Percentiles rank a stretch among this genome's conserved stretches.
These are phyloP conservation scores for Suhomyces atakaporum DNA, from an alignment of 1,139 yeast genomes.

Conservation along the genomic window DNA sequence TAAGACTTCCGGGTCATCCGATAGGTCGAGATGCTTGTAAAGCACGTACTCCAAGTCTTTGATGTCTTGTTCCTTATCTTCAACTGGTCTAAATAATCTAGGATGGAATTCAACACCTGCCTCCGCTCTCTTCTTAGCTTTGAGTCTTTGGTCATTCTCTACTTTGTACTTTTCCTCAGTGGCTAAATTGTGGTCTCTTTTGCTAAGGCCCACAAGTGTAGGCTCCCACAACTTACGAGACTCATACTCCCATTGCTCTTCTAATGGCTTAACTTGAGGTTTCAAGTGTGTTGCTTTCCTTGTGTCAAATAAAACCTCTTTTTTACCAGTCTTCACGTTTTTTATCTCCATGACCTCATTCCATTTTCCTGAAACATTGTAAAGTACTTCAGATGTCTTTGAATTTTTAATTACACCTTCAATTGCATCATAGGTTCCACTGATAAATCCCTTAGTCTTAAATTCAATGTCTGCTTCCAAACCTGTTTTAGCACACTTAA, in stretches of 20 bases:
- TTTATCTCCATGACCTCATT: conserved; percentile 79
- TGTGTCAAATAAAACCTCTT: conserved; percentile 66
- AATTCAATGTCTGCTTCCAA: conserved; percentile 84
- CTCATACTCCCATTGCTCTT: conserved; percentile 79
- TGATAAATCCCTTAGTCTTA: conserved; percentile 90
- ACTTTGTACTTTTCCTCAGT: conserved; percentile 85
- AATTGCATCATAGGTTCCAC: conserved; percentile 90
- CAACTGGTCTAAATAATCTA: conserved; percentile 57
- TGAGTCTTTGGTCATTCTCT: conserved; percentile 77
- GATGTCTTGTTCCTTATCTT: conserved; percentile 25
- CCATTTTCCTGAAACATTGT: conserved; percentile 87
- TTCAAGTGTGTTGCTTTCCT: conserved; percentile 47
- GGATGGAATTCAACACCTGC: conserved; percentile 84
- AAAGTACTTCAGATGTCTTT: conserved; percentile 56
- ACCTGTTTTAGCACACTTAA: conserved; percentile 63
- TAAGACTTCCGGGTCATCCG: conserved; percentile 51
- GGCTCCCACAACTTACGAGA: conserved; percentile 81
- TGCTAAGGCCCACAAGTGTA: conserved; percentile 75
- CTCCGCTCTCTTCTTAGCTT: conserved; percentile 72
- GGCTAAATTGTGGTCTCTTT: conserved; percentile 76
- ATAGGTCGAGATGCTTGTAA: conserved; percentile 53
- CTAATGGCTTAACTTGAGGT: conserved; percentile 76
- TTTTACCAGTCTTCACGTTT: conserved; percentile 49
- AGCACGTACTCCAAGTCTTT: conserved; percentile 62
- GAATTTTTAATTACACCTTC: conserved; percentile 67